Evolutionary conservation across 306 rosid species (phyloP).

Genomic region (Mimosa bimucronata): DNA sequence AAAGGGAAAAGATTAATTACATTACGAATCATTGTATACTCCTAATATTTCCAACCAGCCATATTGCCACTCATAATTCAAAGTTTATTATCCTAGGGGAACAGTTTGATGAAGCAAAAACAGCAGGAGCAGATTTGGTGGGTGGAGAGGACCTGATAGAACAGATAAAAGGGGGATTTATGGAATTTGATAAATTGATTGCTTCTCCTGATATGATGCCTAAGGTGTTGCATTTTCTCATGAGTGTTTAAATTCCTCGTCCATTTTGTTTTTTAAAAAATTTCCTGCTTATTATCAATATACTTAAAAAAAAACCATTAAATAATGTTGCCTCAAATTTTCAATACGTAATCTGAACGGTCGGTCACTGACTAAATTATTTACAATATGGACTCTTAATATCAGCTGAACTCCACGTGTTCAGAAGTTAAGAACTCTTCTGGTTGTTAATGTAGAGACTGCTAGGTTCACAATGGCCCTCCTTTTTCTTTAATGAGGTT

Average conservation of each 20-base stretch:
- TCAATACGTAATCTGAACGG: neutral
- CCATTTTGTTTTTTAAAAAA: neutral
- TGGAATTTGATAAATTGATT: constrained; percentile 96
- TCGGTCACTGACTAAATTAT: constrained; percentile 21
- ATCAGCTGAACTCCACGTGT: constrained; percentile 10
- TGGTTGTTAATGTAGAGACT: constrained; percentile 11
- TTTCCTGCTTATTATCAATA: neutral
- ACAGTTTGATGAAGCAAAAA: constrained; percentile 87
- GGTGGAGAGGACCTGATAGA: constrained; percentile 99
- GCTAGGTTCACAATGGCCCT: neutral
- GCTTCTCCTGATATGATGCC: constrained; percentile 99
- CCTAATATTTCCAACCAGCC: neutral
- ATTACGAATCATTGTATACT: neutral
- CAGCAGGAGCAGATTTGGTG: constrained; percentile 97
- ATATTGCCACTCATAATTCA: constrained; percentile 11
- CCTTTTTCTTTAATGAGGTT: neutral
- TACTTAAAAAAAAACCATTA: constrained; percentile 22
- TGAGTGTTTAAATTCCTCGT: neutral
- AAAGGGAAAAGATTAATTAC: constrained; percentile 14
- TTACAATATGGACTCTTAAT: neutral
- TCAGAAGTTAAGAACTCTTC: neutral
- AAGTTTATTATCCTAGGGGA: constrained; percentile 61
- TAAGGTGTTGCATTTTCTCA: constrained; percentile 64
- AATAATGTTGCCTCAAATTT: neutral
- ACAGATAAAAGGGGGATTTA: constrained; percentile 93